Conservation (phyloP, 805 yeast species). For the Kazachstania bromeliacearum region DNA sequence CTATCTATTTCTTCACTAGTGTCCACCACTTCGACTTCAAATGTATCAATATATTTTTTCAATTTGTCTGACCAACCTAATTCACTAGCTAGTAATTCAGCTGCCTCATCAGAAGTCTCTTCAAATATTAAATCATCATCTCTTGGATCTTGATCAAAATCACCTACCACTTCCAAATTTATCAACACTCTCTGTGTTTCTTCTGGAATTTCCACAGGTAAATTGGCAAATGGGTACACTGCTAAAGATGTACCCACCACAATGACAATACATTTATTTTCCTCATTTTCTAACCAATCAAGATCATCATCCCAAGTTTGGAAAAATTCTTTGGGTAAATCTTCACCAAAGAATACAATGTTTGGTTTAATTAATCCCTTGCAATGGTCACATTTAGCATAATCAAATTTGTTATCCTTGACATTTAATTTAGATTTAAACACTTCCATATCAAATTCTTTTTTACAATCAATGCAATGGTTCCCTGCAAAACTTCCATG, state of each 20-base stretch:
- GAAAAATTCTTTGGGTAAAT: constrained; percentile 63
- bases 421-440: constrained; percentile 35
- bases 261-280: constrained; percentile 50
- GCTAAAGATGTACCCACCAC: constrained; percentile 90
- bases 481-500: constrained; percentile 88
- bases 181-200: constrained; percentile 51
- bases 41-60: constrained; percentile 30
- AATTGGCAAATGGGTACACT: constrained; percentile 81
- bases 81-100: constrained; percentile 39
- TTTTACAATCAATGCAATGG: constrained; percentile 71
- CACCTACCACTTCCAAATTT: constrained; percentile 74
- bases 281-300: constrained; percentile 16
- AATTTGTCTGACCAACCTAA: constrained; percentile 61
- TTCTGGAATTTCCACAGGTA: constrained; percentile 56
- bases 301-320: constrained; percentile 52
- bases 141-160: constrained; percentile 45
- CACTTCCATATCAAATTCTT: constrained; percentile 40
- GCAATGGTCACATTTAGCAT: constrained; percentile 51
- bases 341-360: constrained; percentile 91
- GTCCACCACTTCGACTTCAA: constrained; percentile 3
- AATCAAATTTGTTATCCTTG: constrained; percentile 13
- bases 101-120: constrained; percentile 60
- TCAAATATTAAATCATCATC: constrained; percentile 50
- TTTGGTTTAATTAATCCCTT: constrained; percentile 80
- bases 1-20: constrained; percentile 3